Evolutionary conservation across 2,329 filamentous ascomycete species (phyloP), one percentile per base, ranked within the genome.

Genomic region (Cladophialophora bantiana): DNA sequence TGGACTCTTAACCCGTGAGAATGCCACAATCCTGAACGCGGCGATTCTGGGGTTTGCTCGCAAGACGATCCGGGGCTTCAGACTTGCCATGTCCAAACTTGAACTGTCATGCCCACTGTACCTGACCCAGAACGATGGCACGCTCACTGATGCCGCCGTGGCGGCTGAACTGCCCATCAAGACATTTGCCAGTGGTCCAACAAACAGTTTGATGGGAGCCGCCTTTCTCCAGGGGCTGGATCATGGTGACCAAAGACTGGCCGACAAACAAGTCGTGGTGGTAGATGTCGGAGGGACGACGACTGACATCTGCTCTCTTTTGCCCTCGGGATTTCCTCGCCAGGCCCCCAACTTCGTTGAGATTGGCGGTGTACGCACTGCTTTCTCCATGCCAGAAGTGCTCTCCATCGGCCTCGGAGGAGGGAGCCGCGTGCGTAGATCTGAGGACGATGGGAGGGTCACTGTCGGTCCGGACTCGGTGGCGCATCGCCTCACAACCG

Each of bases 41-140:
- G 83, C 86, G 1, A 87, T 90, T 38, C 77, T 89, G 10, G 74
- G 80, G 0, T 88, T 88, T 72, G 87, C 86, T 0, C 79, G 82
- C 15, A 80, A 80, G 68, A 89, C 86, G 0, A 88, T 89, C 67
- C 78, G 77, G 9, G 83, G 83, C 0, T 89, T 90, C 69, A 79
- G 83, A 31, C 77, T 79, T 42, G 83, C 87, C 0, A 81, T 89
- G 52, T 75, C 76, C 48, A 78, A 79, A 1, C 75, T 89, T 2
- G 79, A 82, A 0, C 75, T 88, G 0, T 71, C 73, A 0, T 88
- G 86, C 52, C 85, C 85, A 0, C 80, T 88, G 0, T 89, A 87
- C 67, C 79, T 90, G 45, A 88, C 87, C 0, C 84, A 89, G 70
- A 90, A 90, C 57, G 87, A 89, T 69, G 87, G 88, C 1, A 89